Base-by-base conservation (phyloP, 1,284 basidiomycete genomes). In the Cutaneotrichosporon sp. region DNA sequence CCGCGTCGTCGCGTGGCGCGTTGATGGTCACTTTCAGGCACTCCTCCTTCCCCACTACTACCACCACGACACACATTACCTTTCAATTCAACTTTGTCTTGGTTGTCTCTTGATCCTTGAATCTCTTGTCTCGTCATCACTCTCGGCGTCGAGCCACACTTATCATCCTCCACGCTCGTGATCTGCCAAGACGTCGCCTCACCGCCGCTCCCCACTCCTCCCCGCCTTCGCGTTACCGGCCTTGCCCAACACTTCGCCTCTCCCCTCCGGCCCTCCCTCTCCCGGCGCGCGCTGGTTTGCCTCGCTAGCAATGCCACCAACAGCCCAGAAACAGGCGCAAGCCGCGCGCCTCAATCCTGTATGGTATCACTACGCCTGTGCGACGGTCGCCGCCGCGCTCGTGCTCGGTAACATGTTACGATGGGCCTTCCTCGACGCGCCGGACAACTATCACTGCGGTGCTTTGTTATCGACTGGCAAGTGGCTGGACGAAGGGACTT, bases 371-470 rank as follows among this genome's bases (percentile, higher is more conserved):
- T 81, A 80, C 65, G 79, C 74, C 18, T 79, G 76, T 58, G 80
- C 78, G 30, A 78, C 78, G 4, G 63, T 78, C 34, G 64, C 79
- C 4, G 80, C 75, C 11, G 77, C 76, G 38, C 71, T 79, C 14
- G 70, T 81, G 6, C 62, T 80, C 34, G 80, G 80, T 5, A 80
- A 77, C 65, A 40, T 77, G 21, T 67, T 82, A 52, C 66, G 81
- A 32, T 82, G 79, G 78, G 68, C 75, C 32, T 76, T 80, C 58
- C 65, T 82, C 58, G 91, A 90, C 78, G 85, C 84, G 73, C 79
- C 83, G 4, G 91, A 93, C 77, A 85, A 88, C 32, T 82, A 86
- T 60, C 89, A 86, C 73, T 95, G 91, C 75, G 82, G 85, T 65
- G 84, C 89, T 1, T 78, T 93, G 34, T 76, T 92, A 58, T 87